Percentiles rank a stretch among this genome's conserved stretches.
Conservation (phyloP, 148 eudicot genomes). For the Diospyros lotus region DNA sequence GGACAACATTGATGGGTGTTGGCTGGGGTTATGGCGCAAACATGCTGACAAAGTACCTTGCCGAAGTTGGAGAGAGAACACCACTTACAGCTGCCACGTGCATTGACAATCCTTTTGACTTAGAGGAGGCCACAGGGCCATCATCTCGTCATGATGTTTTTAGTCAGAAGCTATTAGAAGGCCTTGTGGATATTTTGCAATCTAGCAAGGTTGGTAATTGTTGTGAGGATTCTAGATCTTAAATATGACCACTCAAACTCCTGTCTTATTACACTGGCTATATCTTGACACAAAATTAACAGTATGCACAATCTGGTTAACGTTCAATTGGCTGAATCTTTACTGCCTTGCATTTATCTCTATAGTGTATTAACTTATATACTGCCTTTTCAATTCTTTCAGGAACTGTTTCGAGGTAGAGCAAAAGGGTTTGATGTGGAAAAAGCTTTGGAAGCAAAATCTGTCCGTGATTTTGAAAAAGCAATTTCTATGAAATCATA, state of each 20-base stretch:
- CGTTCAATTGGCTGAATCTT: neutral
- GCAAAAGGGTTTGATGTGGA: slow-evolving; percentile 77
- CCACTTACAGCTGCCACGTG: slow-evolving; percentile 93
- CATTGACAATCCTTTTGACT: slow-evolving; percentile 92
- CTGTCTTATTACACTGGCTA: no score
- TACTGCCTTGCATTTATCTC: neutral
- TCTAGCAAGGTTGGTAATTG: slow-evolving; percentile 61
- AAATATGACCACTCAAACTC: neutral
- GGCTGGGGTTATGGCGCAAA: slow-evolving; percentile 98
- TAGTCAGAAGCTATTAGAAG: slow-evolving; percentile 54
- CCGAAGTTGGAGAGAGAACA: slow-evolving; percentile 82
- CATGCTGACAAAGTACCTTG: slow-evolving; percentile 92
- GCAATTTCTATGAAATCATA: slow-evolving; percentile 80
- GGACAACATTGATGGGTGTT: slow-evolving; percentile 84
- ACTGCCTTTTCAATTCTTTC: slow-evolving; percentile 13
- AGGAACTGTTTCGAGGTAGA: slow-evolving; percentile 89
- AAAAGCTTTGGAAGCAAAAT: slow-evolving; percentile 62
- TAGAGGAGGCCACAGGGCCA: slow-evolving; percentile 69
- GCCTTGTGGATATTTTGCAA: slow-evolving; percentile 63
- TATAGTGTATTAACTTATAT: neutral
- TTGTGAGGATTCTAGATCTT: neutral
- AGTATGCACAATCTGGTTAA: neutral
- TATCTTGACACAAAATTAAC: neutral
- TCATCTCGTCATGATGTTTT: slow-evolving; percentile 30
- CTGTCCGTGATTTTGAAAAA: slow-evolving; percentile 76